phyloP scores from a whole-genome alignment of 2,329 filamentous ascomycete genomes.

The Domatiomyces globalis region DNA sequence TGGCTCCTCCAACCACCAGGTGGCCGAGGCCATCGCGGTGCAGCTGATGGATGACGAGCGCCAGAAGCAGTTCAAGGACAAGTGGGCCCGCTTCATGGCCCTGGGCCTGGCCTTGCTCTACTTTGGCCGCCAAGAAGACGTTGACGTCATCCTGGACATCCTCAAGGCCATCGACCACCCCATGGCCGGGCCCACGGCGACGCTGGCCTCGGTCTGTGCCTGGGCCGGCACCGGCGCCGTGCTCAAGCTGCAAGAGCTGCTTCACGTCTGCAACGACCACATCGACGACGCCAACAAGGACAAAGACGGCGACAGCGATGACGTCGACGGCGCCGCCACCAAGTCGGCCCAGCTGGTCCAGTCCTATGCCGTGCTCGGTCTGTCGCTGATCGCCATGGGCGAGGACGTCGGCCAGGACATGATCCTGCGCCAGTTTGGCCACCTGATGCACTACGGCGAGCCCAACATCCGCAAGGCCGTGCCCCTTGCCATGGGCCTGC shows the following conservation, averaged over 20 bases:
- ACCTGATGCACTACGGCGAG: slow-evolving; percentile 98
- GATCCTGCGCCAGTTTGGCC: slow-evolving; percentile 92
- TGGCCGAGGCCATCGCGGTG: slow-evolving; percentile 81
- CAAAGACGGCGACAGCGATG: slow-evolving; percentile 46
- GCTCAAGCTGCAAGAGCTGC: slow-evolving; percentile 87
- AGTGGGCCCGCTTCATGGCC: slow-evolving; percentile 95
- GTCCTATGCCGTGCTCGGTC: slow-evolving; percentile 85
- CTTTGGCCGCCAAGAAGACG: slow-evolving; percentile 94
- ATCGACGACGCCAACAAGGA: slow-evolving; percentile 54
- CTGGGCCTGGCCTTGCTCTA: slow-evolving; percentile 85
- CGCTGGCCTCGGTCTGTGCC: slow-evolving; percentile 89
- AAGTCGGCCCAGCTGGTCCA: slow-evolving; percentile 92
- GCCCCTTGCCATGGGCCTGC: slow-evolving; percentile 86
- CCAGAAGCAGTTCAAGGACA: slow-evolving; percentile 81
- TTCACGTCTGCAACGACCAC: slow-evolving; percentile 96
- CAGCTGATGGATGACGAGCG: slow-evolving; percentile 90
- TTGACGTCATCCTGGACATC: slow-evolving; percentile 94
- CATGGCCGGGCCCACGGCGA: slow-evolving; percentile 88
- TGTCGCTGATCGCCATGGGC: slow-evolving; percentile 92
- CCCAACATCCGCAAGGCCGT: slow-evolving; percentile 94
- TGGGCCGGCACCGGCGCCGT: slow-evolving; percentile 97
- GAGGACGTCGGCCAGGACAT: slow-evolving; percentile 98
- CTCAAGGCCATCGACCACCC: slow-evolving; percentile 94
- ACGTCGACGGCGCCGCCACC: slow-evolving; percentile 87
- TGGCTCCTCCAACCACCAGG: slow-evolving; percentile 78